phyloP scores from a whole-genome alignment of 768 basidiomycete genomes.

The Pluteus cervinus region DNA sequence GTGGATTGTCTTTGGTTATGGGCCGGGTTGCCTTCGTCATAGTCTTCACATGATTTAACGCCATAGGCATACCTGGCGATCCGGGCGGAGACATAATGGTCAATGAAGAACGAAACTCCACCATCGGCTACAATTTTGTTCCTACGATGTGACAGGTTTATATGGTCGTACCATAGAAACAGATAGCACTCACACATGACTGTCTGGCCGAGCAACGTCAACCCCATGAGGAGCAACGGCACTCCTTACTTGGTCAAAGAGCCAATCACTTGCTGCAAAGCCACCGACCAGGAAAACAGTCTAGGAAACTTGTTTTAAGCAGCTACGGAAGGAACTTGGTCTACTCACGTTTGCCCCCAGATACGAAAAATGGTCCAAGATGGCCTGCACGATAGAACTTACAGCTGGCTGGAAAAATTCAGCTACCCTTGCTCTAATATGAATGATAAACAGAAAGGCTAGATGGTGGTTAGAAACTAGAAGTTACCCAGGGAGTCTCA shows the following conservation, averaged over 20 bases:
- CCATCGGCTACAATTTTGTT: constrained; percentile 28
- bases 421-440: constrained; percentile 6
- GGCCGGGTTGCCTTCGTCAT: constrained; percentile 13
- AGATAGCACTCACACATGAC: constrained; percentile 1
- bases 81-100: constrained; percentile 19
- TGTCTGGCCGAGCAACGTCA: constrained; percentile 4
- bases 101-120: constrained; percentile 20
- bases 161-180: background rate
- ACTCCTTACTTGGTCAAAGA: background rate
- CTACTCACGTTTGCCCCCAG: no score
- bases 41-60: constrained; percentile 13
- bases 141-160: constrained; percentile 9
- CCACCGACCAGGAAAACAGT: constrained; percentile 6
- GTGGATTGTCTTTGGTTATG: constrained; percentile 11
- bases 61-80: constrained; percentile 21
- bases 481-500: constrained; percentile 29
- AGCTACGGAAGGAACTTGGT: no score
- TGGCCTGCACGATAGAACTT: constrained; percentile 5
- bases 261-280: constrained; percentile 5
- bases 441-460: background rate
- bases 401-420: constrained; percentile 4
- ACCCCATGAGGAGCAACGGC: constrained; percentile 4
- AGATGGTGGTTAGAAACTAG: background rate
- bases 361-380: no score
- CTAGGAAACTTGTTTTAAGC: constrained; percentile 1